Conservation (phyloP, 148 eudicot species). For the Fagopyrum tataricum region DNA sequence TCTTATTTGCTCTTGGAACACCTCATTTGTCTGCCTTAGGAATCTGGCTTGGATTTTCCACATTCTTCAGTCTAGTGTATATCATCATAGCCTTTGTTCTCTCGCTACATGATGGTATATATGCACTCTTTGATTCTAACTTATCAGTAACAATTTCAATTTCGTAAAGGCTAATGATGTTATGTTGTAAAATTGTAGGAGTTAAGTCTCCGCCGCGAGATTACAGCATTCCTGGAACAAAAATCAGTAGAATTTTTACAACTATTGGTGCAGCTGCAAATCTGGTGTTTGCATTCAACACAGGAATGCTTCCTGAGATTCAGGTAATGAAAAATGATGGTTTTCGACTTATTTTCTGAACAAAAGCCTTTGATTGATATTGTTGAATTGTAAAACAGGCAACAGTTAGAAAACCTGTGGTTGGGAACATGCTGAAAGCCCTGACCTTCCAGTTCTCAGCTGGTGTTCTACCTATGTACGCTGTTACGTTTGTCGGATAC, state of each 20-base stretch:
- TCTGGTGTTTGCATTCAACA: constrained; percentile 82
- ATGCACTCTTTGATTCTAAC: background rate
- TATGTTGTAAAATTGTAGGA: constrained; percentile 27
- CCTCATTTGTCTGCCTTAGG: constrained; percentile 88
- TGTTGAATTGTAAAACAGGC: constrained; percentile 39
- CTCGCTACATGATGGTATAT: constrained; percentile 64
- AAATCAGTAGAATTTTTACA: constrained; percentile 42
- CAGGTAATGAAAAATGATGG: constrained; percentile 36
- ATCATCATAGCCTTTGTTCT: constrained; percentile 59
- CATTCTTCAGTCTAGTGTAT: constrained; percentile 69
- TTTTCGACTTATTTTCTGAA: too few species aligned
- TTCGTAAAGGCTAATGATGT: background rate
- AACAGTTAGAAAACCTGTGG: constrained; percentile 82
- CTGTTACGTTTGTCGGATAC: constrained; percentile 69
- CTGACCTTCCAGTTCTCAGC: constrained; percentile 81
- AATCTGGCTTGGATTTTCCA: constrained; percentile 79
- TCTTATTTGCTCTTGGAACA: constrained; percentile 69
- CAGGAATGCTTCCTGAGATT: constrained; percentile 99
- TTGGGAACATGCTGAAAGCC: constrained; percentile 89
- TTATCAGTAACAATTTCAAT: too few species aligned
- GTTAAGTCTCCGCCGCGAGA: constrained; percentile 56
- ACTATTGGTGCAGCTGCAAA: constrained; percentile 87
- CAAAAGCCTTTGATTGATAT: background rate
- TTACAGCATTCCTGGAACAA: constrained; percentile 49
- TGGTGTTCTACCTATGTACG: constrained; percentile 81